These are phyloP conservation scores for Colletotrichum cordylinicola DNA, from an alignment of 2,329 filamentous ascomycete species.

Conservation along the genomic window DNA sequence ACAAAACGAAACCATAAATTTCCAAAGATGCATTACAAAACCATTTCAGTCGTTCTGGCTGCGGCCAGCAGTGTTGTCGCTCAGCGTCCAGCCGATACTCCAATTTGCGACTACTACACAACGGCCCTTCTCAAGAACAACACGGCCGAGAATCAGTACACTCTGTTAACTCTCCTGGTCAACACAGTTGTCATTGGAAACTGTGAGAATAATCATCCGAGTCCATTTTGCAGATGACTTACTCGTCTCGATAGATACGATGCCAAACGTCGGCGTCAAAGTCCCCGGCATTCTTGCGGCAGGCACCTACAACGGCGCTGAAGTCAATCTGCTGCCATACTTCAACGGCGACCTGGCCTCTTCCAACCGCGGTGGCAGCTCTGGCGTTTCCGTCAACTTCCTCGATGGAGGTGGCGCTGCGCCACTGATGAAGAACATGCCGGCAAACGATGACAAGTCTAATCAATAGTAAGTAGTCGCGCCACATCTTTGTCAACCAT, in stretches of 20 bases:
- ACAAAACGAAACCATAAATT: not conserved
- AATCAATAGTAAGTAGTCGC: slow-evolving; percentile 57
- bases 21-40: slow-evolving; percentile 32
- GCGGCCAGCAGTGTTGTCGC: slow-evolving; percentile 34
- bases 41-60: slow-evolving; percentile 27
- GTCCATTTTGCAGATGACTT: not conserved
- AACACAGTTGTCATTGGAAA: slow-evolving; percentile 71
- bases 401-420: slow-evolving; percentile 64
- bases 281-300: slow-evolving; percentile 64
- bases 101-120: slow-evolving; percentile 70
- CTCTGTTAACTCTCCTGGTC: slow-evolving; percentile 61
- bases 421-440: slow-evolving; percentile 60
- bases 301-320: slow-evolving; percentile 52
- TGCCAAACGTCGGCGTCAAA: slow-evolving; percentile 54
- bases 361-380: slow-evolving; percentile 53
- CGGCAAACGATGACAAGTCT: slow-evolving; percentile 53
- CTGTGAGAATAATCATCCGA: slow-evolving; percentile 38
- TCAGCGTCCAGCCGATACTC: slow-evolving; percentile 53
- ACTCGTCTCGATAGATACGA: slow-evolving; percentile 45
- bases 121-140: slow-evolving; percentile 63
- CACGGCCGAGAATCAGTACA: slow-evolving; percentile 62
- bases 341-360: slow-evolving; percentile 61
- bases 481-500: not conserved
- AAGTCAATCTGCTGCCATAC: slow-evolving; percentile 64
- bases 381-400: slow-evolving; percentile 61